phyloP scores from a whole-genome alignment of 1,284 basidiomycete genomes.

The Omphalotus olearius region DNA sequence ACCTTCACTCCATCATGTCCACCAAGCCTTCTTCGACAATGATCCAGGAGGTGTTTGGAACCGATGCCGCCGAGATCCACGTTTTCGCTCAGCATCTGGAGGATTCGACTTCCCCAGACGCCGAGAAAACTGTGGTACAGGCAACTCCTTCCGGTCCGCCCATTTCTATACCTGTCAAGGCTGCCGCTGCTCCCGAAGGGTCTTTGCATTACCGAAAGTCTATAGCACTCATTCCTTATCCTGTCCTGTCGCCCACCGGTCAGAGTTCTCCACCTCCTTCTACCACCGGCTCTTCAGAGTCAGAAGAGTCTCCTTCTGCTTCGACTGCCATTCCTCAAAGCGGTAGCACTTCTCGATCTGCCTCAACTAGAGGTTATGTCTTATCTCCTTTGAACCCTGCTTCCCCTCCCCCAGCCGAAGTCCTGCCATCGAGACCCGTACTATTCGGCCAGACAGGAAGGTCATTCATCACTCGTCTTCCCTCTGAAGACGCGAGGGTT shows the following conservation, averaged over 20 bases:
- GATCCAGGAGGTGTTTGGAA: no score
- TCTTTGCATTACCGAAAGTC: neutral
- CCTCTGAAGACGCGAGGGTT: neutral
- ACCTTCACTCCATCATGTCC: no score
- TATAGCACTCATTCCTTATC: neutral
- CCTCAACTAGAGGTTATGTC: neutral
- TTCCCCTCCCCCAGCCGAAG: neutral
- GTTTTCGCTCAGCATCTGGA: no score
- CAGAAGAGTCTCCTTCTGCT: neutral
- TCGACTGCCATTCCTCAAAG: neutral
- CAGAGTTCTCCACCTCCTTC: neutral
- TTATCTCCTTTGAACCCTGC: slow-evolving; percentile 1
- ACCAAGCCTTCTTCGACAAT: no score
- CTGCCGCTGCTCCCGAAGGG: neutral
- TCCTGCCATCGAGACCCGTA: neutral
- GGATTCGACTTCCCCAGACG: no score
- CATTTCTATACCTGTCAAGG: no score
- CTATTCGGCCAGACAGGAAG: neutral
- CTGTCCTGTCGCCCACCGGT: neutral
- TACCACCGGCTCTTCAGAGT: neutral
- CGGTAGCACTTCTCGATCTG: neutral
- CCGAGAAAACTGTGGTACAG: no score
- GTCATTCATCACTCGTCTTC: neutral
- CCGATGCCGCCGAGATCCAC: no score
- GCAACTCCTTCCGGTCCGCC: no score